Evolutionary conservation across 495 filamentous ascomycete genomes (phyloP).

Genomic region (Aspergillus nidulans): DNA sequence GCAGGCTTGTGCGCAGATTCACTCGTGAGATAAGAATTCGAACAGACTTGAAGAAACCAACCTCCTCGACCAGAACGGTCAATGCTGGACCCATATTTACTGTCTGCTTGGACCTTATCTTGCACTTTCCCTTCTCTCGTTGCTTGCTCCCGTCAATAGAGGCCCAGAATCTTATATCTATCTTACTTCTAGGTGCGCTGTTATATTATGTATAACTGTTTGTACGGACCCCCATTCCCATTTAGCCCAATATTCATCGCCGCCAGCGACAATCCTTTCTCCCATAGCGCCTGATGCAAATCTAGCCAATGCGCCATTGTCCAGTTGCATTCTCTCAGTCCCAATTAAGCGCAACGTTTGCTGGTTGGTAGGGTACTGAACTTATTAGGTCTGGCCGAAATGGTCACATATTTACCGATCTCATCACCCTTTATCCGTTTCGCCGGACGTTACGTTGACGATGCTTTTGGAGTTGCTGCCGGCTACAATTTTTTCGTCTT

Average conservation of each 20-base stretch:
- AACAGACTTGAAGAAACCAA: background rate
- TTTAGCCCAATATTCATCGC: background rate
- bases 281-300: slow-evolving; percentile 3
- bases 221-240: slow-evolving; percentile 34
- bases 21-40: background rate
- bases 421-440: slow-evolving; percentile 80
- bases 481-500: slow-evolving; percentile 74
- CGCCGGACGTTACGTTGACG: slow-evolving; percentile 75
- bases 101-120: background rate
- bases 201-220: slow-evolving; percentile 66
- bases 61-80: background rate
- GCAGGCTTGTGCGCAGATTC: background rate
- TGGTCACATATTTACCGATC: slow-evolving; percentile 78
- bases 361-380: slow-evolving; percentile 11
- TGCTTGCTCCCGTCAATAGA: background rate
- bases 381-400: slow-evolving; percentile 62
- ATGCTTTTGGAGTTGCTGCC: slow-evolving; percentile 52
- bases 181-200: slow-evolving; percentile 51
- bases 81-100: background rate
- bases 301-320: slow-evolving; percentile 2
- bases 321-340: slow-evolving; percentile 5
- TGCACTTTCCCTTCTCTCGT: background rate
- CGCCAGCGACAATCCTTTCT: background rate
- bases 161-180: slow-evolving; percentile 25
- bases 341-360: background rate